Evolutionary conservation across 2,329 filamentous ascomycete genomes (phyloP), one percentile per base, ranked within the genome.

Genomic region (Cladophialophora carrionii): DNA sequence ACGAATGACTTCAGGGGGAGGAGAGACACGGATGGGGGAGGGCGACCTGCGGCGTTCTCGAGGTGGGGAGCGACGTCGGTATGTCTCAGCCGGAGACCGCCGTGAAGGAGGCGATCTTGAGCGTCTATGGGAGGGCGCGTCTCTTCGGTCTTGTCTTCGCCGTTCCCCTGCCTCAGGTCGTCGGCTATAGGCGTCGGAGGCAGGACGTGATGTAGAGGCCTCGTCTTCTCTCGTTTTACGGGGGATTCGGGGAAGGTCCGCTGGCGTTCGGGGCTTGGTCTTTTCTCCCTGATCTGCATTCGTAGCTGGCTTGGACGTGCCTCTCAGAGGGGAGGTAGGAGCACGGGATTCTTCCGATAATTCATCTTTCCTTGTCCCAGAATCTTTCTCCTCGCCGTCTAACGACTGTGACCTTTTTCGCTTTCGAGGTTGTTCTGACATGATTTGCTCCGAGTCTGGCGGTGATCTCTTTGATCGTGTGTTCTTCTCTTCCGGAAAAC

Each of bases 1-100:
- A 72, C 82, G 81, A 53, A 78, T 77, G 17, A 76, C 68, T 6
- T 77, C 76, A n/a, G 77, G 78, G 6, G 80, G 79, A 52, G 78
- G 77, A 26, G 75, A 77, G 58, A 74, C 76, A 9, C 74, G 72
- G 20, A 78, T 72, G 12, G 79, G 79, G 1, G 79, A 80, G 10
- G 75, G 76, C 31, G 79, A 80, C 46, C 77, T 78, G 12, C 61
- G 78, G 77, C 77, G 74, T 59, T 72, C 71, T 24, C 71, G 70
- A 22, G 68, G 67, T 20, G 72, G 72, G 48, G 76, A 74, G 32
- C 74, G 72, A 57, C 70, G 65, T 63, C 68, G 60, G 53, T 70
- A 68, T 37, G 55, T 57, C 26, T 69, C 52, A 5, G 46, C 51
- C 1, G 64, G 72, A 34, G 73, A 72, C 3, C 68, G 67, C 31